These are phyloP conservation scores for Pseudocercospora fijiensis DNA, from an alignment of 2,329 filamentous ascomycete species.

Conservation along the genomic window DNA sequence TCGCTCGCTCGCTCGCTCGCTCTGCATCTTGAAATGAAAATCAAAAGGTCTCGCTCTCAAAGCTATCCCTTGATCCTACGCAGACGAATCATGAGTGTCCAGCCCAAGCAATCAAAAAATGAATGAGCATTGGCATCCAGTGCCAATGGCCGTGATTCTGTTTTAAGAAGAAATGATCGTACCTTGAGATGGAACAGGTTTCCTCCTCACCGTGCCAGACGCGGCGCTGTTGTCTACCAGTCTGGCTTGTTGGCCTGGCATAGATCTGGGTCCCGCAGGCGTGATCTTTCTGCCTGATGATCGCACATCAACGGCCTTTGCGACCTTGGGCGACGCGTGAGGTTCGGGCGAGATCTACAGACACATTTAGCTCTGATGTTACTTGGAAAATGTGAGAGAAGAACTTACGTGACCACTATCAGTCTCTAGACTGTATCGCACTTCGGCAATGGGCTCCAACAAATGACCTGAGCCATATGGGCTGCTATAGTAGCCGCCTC, in stretches of 20 bases:
- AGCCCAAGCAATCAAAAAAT: not conserved
- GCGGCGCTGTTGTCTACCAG: conserved; percentile 11
- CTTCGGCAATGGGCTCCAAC: conserved; percentile 54
- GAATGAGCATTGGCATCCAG: not conserved
- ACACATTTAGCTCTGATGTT: conserved; percentile 3
- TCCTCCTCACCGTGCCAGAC: conserved; percentile 30
- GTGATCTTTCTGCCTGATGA: conserved; percentile 45
- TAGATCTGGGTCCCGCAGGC: conserved; percentile 49
- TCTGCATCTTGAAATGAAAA: not conserved
- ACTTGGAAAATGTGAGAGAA: not conserved
- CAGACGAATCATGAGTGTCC: not conserved
- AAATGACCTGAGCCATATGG: conserved; percentile 41
- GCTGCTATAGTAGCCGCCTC: conserved; percentile 37
- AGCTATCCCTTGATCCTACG: conserved; percentile 25
- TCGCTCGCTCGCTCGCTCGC: not conserved
- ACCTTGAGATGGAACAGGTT: conserved; percentile 34
- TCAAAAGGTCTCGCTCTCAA: conserved; percentile 29
- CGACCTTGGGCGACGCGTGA: conserved; percentile 24
- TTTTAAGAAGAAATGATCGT: conserved; percentile 1
- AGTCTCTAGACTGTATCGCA: conserved; percentile 51
- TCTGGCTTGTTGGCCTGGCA: conserved; percentile 37
- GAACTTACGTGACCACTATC: conserved; percentile 36
- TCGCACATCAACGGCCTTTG: conserved; percentile 33
- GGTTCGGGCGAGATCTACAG: conserved; percentile 33
- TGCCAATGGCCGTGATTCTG: not conserved